Evolutionary conservation across 805 yeast genomes (phyloP).

Genomic region (Metschnikowia santaceciliae): DNA sequence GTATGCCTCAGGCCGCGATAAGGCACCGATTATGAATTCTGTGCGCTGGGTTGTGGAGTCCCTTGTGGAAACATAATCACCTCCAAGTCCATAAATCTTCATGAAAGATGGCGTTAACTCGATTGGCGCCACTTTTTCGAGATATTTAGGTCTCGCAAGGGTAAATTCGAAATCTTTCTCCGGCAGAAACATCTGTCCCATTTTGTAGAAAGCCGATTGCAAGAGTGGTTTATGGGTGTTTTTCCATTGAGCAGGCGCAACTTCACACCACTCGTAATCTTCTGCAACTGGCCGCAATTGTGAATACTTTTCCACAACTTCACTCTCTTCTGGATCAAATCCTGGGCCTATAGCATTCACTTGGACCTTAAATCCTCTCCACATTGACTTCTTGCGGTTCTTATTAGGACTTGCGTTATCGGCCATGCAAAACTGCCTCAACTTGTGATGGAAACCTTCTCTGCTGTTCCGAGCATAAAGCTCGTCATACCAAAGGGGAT

Average conservation of each 20-base stretch:
- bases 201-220: conserved; percentile 36
- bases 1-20: conserved; percentile 20
- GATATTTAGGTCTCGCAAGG: conserved; percentile 41
- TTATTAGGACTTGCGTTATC: neutral
- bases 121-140: conserved; percentile 16
- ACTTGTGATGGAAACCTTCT: conserved; percentile 4
- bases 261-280: conserved; percentile 28
- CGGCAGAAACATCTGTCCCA: conserved; percentile 41
- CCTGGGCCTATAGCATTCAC: neutral
- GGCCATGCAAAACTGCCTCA: neutral
- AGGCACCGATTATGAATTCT: conserved; percentile 30
- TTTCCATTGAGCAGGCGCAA: conserved; percentile 23
- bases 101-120: conserved; percentile 29
- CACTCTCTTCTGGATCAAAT: neutral
- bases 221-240: conserved; percentile 14
- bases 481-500: conserved; percentile 72
- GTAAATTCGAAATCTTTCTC: conserved; percentile 40
- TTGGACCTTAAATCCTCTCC: neutral
- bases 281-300: conserved; percentile 8
- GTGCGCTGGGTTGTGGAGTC: conserved; percentile 22
- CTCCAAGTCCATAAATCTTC: conserved; percentile 23
- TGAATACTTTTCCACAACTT: neutral
- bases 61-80: conserved; percentile 28
- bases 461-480: conserved; percentile 15
- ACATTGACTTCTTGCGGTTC: conserved; percentile 5